phyloP scores from a whole-genome alignment of 2,329 filamentous ascomycete genomes.

The Paracoccidioides lutzii region DNA sequence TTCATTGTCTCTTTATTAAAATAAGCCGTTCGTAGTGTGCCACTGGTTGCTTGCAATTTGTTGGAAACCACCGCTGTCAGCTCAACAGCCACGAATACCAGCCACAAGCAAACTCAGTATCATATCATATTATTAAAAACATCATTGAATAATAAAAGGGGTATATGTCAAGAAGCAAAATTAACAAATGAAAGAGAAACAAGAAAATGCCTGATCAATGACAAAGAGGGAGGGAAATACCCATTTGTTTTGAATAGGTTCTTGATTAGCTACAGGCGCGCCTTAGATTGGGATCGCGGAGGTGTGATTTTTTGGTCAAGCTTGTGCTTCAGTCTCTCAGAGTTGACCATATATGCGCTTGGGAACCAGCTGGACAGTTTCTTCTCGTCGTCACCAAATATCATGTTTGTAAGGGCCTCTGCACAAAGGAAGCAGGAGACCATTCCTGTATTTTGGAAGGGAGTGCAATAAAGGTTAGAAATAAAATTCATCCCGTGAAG shows the following conservation, averaged over 20 bases:
- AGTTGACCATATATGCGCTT: slow-evolving; percentile 6
- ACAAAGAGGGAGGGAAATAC: neutral
- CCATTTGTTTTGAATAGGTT: neutral
- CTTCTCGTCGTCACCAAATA: slow-evolving; percentile 9
- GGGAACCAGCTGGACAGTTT: slow-evolving; percentile 10
- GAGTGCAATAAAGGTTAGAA: neutral
- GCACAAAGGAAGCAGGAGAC: slow-evolving; percentile 9
- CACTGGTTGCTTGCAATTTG: too few species aligned
- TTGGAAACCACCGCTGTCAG: too few species aligned
- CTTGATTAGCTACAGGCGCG: neutral
- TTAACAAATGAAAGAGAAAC: too few species aligned
- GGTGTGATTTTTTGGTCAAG: neutral
- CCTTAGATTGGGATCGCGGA: neutral
- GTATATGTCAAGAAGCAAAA: too few species aligned
- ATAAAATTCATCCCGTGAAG: too few species aligned
- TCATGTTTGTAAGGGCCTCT: slow-evolving; percentile 8
- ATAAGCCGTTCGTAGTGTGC: too few species aligned
- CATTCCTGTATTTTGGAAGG: slow-evolving; percentile 7
- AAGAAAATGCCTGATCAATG: neutral
- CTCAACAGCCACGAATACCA: too few species aligned
- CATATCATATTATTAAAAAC: too few species aligned
- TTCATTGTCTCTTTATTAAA: too few species aligned
- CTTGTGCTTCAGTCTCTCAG: neutral
- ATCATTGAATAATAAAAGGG: too few species aligned
- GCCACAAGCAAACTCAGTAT: too few species aligned